These are phyloP conservation scores for Arthrobotrys musiformis DNA, from an alignment of 2,329 filamentous ascomycete species.

Conservation along the genomic window DNA sequence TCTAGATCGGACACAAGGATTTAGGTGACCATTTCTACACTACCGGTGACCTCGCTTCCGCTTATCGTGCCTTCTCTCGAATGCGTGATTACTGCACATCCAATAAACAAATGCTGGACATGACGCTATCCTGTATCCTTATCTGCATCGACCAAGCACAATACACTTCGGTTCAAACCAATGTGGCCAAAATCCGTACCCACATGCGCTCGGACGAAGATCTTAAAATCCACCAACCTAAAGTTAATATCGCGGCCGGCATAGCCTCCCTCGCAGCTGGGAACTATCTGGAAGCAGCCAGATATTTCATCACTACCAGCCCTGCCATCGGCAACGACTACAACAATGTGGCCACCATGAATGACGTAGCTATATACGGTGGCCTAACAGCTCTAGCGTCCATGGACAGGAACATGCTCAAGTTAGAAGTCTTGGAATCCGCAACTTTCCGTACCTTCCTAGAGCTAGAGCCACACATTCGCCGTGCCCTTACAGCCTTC, in stretches of 20 bases:
- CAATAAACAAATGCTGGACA: slow-evolving; percentile 82
- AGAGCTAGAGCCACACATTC: slow-evolving; percentile 91
- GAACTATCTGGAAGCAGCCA: slow-evolving; percentile 75
- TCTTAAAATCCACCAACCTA: slow-evolving; percentile 66
- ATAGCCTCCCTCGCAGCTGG: slow-evolving; percentile 70
- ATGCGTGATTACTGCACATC: slow-evolving; percentile 93
- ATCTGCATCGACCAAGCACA: slow-evolving; percentile 80
- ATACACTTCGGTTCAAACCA: slow-evolving; percentile 75
- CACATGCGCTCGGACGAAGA: slow-evolving; percentile 66
- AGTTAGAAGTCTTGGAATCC: slow-evolving; percentile 81
- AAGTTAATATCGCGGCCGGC: slow-evolving; percentile 70
- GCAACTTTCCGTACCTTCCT: slow-evolving; percentile 83
- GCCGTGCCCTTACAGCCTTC: slow-evolving; percentile 88
- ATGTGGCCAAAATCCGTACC: slow-evolving; percentile 74
- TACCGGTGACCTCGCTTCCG: slow-evolving; percentile 77
- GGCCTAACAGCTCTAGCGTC: slow-evolving; percentile 89
- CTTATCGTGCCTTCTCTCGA: slow-evolving; percentile 80
- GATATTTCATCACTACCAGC: slow-evolving; percentile 75
- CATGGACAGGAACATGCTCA: slow-evolving; percentile 82
- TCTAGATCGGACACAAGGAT: slow-evolving; percentile 92
- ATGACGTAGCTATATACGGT: slow-evolving; percentile 92
- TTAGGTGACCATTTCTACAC: slow-evolving; percentile 83
- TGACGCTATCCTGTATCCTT: slow-evolving; percentile 80
- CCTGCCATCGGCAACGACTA: slow-evolving; percentile 69
- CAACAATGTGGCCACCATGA: slow-evolving; percentile 78